Evolutionary conservation across 2,329 filamentous ascomycete genomes (phyloP), one percentile per base, ranked within the genome.

Genomic region (Aureobasidium sp.): DNA sequence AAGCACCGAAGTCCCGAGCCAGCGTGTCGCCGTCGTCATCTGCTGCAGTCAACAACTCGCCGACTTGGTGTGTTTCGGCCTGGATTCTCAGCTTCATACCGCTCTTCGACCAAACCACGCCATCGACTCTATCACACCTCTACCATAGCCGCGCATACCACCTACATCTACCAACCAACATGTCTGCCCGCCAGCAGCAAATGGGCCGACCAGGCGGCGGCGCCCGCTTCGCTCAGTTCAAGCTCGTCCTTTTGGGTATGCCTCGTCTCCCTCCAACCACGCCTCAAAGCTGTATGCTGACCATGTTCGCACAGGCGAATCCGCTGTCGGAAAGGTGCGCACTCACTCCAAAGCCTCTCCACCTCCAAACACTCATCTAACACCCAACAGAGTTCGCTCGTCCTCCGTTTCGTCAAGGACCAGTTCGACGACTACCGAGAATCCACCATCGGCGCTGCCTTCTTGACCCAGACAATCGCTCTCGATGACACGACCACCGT

Each of bases 371-470:
- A 15, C 14, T 3, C 22, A n/a, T 60, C 70, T 75, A 68, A 72
- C 68, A 64, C 19, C 49, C 61, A 63, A 60, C 63, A 96, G 93
- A 97, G 92, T 79, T 99, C 94, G 68, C 88, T 99, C 77, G 94
- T 99, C 62, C 81, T 99, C 73, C 88, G 95, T 78, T 99, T 99
- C 73, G 94, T 99, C 74, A 99, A 96, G 91, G 93, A 99, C 78
- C 94, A 97, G 90, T 99, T 99, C 78, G 94, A 99, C 81, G 87
- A 89, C 77, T 97, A 97, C 81, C 87, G 92, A 78, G 93, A 97
- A 85, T 96, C 92, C 62, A 97, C 93, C 65, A 97, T 97, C 78
- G 93, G 94, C 77, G 94, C 95, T 70, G 95, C 95, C 68, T 99
- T 99, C 83, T 85, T 99, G 68, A 99, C 94, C 71, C 94, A 99